These are phyloP conservation scores for Xylaria longipes DNA, from an alignment of 495 filamentous ascomycete species.

Conservation along the genomic window DNA sequence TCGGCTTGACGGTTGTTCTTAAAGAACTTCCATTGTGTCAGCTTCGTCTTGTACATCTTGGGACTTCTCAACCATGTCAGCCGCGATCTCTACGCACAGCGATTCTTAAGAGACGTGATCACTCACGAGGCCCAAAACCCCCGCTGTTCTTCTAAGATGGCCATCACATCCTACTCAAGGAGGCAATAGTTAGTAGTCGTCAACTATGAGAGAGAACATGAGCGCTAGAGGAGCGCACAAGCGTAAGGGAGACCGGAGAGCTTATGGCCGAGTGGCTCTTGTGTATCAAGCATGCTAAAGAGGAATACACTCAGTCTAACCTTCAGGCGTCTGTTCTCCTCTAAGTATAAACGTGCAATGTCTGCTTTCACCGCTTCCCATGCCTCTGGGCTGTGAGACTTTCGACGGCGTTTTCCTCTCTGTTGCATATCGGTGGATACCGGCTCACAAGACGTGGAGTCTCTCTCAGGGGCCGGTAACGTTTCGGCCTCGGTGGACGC, in stretches of 20 bases:
- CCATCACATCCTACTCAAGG: constrained; percentile 69
- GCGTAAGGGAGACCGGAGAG: not conserved
- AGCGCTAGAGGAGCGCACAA: not conserved
- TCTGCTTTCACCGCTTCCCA: constrained; percentile 41
- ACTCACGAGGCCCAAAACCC: constrained; percentile 44
- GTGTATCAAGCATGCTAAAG: not conserved
- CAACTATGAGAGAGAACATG: not conserved
- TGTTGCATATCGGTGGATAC: constrained; percentile 10
- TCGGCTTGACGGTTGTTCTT: constrained; percentile 48
- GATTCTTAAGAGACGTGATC: not conserved
- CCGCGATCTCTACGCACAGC: not conserved
- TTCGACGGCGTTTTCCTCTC: constrained; percentile 31
- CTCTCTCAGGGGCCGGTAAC: not conserved
- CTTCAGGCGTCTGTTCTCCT: constrained; percentile 42
- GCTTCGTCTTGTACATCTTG: constrained; percentile 52
- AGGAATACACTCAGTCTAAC: constrained; percentile 4
- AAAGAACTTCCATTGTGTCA: constrained; percentile 48
- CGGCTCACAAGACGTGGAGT: constrained; percentile 10
- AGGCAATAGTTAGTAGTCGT: constrained; percentile 15
- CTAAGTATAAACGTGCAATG: constrained; percentile 39
- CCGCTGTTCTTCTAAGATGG: constrained; percentile 89
- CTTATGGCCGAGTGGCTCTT: not conserved
- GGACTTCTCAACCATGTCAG: constrained; percentile 18
- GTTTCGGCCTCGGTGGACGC: constrained; percentile 4
- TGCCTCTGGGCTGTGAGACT: constrained; percentile 37